Conservation (phyloP, 2,329 filamentous ascomycete species). For the Ascochyta rabiei region DNA sequence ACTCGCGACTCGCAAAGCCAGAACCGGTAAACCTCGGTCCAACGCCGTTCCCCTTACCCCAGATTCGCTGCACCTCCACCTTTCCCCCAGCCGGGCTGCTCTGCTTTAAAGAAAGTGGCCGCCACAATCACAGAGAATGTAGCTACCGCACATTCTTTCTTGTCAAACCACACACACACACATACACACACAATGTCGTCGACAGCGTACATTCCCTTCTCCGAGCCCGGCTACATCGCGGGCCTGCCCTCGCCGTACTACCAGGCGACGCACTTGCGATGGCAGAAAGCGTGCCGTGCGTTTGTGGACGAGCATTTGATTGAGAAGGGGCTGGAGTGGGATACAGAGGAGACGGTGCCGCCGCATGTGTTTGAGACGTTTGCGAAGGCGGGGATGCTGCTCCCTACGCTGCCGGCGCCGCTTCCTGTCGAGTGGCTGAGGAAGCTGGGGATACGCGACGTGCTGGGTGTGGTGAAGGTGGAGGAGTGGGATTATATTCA, state of each 20-base stretch:
- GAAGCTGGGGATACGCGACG: constrained; percentile 67
- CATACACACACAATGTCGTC: constrained; percentile 32
- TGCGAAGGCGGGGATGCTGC: constrained; percentile 68
- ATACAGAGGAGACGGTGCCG: constrained; percentile 67
- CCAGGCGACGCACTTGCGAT: constrained; percentile 66
- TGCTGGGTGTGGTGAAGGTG: constrained; percentile 69
- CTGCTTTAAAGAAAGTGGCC: background rate
- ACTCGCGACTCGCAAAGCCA: background rate
- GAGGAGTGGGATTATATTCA: constrained; percentile 79
- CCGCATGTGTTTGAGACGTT: constrained; percentile 69
- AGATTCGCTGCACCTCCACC: constrained; percentile 3
- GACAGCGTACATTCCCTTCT: constrained; percentile 64
- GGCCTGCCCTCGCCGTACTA: constrained; percentile 76
- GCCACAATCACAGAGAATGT: background rate
- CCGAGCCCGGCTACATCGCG: constrained; percentile 73
- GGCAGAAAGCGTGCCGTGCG: constrained; percentile 70
- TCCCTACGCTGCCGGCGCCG: constrained; percentile 73
- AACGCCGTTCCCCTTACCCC: constrained; percentile 5
- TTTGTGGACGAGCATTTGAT: constrained; percentile 70
- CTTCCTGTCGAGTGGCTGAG: constrained; percentile 72
- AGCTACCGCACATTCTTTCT: too few relatives aligned
- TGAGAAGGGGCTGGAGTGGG: constrained; percentile 71
- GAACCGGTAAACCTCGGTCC: constrained; percentile 15
- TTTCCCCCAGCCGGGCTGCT: background rate
- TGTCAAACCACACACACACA: too few relatives aligned